Base-by-base conservation (phyloP, 352 stramenopile species). In the Aphanomyces euteiches region DNA sequence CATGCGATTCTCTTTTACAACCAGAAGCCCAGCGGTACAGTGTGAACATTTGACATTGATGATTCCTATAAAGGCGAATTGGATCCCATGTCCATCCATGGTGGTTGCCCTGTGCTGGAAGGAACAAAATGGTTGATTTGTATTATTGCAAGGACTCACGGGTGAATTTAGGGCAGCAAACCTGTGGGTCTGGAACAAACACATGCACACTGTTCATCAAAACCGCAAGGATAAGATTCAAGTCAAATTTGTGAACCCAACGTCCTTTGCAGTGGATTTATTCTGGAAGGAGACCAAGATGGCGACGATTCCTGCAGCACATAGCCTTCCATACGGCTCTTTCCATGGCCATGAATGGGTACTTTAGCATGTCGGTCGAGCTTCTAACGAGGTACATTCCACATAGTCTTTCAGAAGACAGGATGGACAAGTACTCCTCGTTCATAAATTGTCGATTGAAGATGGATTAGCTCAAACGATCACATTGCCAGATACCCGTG, bases 1-100 rank as follows among this genome's bases (percentile, higher is more conserved):
- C 88, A 97, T 61, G 95, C 96, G 3, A 81, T 99, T n/a, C 77
- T 99, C 6, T 99, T 99, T 82, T 99, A 99, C 85, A 98, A 83
- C 66, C 96, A 99, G 72, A 88, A 97, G 63, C 91, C 96, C 1
- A 97, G 98, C 81, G 97, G 91, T 40, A n/a, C n/a, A 67, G 47
- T 47, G 8, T 50, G 17, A 59, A 10, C 65, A 66, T 65, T n/a
- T 10, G 7, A 69, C 8, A 64, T 65, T n/a, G 37, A 60, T 34
- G 47, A 57, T 15, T 53, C 47, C n/a, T 10, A 61, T 8, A 0
- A 58, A 73, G 67, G 86, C 13, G 80, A 87, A 66, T 75, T 91
- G 5, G 96, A 99, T 76, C 77, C 82, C 4, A 84, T 82, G 83
- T 86, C 81, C 37, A 65, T 96, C 70, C 75, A 99, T 73, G 96